phyloP scores from a whole-genome alignment of 495 filamentous ascomycete genomes.

The Glutinoglossum americanum region DNA sequence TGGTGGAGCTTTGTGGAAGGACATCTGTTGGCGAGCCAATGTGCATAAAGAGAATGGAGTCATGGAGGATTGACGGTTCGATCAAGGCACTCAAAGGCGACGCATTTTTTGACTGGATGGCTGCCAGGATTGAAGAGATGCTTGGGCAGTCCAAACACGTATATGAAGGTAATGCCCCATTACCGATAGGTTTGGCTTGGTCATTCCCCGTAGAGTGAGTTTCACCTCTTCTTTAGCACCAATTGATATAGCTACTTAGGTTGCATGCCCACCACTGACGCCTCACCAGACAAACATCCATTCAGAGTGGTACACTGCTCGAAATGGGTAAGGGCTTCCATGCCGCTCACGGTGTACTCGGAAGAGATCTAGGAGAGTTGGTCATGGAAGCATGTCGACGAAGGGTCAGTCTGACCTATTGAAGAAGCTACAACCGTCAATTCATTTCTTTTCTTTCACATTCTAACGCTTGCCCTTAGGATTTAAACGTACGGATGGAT shows the following conservation, averaged over 20 bases:
- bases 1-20: constrained; percentile 33
- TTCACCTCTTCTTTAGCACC: not conserved
- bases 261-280: not conserved
- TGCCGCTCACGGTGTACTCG: constrained; percentile 32
- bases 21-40: constrained; percentile 16
- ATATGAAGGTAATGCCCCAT: constrained; percentile 15
- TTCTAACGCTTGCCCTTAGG: constrained; percentile 4
- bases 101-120: constrained; percentile 50
- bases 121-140: constrained; percentile 32
- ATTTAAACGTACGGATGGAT: constrained; percentile 18
- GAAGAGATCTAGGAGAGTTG: constrained; percentile 35
- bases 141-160: constrained; percentile 14
- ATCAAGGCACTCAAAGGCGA: constrained; percentile 31
- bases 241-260: not conserved
- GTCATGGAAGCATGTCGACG: constrained; percentile 34
- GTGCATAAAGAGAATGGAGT: constrained; percentile 27
- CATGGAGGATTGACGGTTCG: constrained; percentile 29
- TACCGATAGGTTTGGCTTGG: constrained; percentile 44
- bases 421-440: not conserved
- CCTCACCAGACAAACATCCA: constrained; percentile 28
- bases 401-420: constrained; percentile 12
- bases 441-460: not conserved
- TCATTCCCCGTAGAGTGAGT: constrained; percentile 44
- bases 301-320: constrained; percentile 31
- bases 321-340: constrained; percentile 49